Evolutionary conservation across 768 basidiomycete species (phyloP).

Genomic region (Hypsizygus marmoreus): DNA sequence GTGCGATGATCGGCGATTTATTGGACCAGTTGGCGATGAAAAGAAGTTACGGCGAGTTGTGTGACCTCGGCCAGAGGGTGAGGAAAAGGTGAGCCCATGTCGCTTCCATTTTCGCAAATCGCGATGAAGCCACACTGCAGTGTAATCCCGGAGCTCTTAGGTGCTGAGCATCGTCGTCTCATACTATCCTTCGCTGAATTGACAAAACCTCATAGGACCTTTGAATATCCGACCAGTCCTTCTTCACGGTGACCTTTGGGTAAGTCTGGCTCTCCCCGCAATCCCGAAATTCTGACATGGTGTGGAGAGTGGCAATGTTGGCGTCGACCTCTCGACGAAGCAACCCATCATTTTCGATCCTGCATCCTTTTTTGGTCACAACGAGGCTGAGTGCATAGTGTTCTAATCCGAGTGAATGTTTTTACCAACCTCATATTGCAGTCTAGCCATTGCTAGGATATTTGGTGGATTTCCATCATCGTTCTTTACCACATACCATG

Average conservation of each 20-base stretch:
- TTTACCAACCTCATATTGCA: constrained; percentile 22
- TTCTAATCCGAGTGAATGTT: not conserved
- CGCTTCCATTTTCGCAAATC: not conserved
- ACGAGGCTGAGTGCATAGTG: constrained; percentile 71
- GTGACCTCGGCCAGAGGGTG: constrained; percentile 53
- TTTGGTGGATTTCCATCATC: constrained; percentile 72
- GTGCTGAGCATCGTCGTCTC: constrained; percentile 20
- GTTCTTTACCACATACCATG: constrained; percentile 70
- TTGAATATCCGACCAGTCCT: constrained; percentile 66
- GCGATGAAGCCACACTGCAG: constrained; percentile 35
- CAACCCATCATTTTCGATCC: constrained; percentile 78
- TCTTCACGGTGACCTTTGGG: constrained; percentile 83
- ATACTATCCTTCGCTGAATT: no score
- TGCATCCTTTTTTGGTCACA: constrained; percentile 78
- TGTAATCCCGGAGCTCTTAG: constrained; percentile 72
- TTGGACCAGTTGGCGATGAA: constrained; percentile 45
- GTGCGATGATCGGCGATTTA: constrained; percentile 60
- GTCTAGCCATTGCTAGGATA: constrained; percentile 76
- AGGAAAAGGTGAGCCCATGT: constrained; percentile 40
- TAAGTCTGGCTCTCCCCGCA: constrained; percentile 27
- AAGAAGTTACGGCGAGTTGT: constrained; percentile 46
- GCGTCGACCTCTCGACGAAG: constrained; percentile 52
- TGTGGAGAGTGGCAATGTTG: constrained; percentile 70
- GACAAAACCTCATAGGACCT: no score
- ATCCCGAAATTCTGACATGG: constrained; percentile 4